Base-by-base conservation (phyloP, 768 basidiomycete species). In the Ramaria rubella region DNA sequence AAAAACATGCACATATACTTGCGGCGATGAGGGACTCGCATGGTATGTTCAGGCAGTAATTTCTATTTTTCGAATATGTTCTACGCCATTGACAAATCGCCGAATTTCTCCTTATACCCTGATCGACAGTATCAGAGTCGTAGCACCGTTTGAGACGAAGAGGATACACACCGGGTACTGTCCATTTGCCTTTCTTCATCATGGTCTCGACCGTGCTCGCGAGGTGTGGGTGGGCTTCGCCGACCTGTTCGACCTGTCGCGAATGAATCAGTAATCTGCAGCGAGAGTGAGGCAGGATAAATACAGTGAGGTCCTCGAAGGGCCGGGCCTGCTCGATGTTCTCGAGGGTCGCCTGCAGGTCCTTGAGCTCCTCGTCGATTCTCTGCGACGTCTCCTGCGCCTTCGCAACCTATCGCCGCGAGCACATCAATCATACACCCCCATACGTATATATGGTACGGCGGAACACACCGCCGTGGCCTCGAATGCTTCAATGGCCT, bases 111-210 rank as follows among this genome's bases (percentile, higher is more conserved):
- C 79, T 90, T 86, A 83, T 90, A 90, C 34, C 88, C 86, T 88
- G 64, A 31, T 51, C 19, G 51, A 14, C 42, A 34, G 34, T 14
- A 55, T 57, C 5, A 24, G 48, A 45, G 57, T 38, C 36, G 62
- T 15, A 40, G 54, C 40, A 33, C 40, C n/a, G 8, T 55, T 19
- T 14, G 48, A 31, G 46, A 52, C 17, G 52, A 30, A 43, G 36
- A n/a, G 26, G n/a, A 14, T 26, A 60, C 77, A 53, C 68, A 86
- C 94, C 94, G 66, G 95, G 95, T 58, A 97, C 94, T 66, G 87
- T 92, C 87, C 92, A 96, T 77, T 97, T 96, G 73, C 94, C 94
- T 77, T 97, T 94, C 82, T 87, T 85, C 61, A 97, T 72, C 93
- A 96, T 95, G 63, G 79, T 88, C 75, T 97, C 92, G 58, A 96